Conservation (phyloP, 2,329 filamentous ascomycete species). For the Colletotrichum cordylinicola region DNA sequence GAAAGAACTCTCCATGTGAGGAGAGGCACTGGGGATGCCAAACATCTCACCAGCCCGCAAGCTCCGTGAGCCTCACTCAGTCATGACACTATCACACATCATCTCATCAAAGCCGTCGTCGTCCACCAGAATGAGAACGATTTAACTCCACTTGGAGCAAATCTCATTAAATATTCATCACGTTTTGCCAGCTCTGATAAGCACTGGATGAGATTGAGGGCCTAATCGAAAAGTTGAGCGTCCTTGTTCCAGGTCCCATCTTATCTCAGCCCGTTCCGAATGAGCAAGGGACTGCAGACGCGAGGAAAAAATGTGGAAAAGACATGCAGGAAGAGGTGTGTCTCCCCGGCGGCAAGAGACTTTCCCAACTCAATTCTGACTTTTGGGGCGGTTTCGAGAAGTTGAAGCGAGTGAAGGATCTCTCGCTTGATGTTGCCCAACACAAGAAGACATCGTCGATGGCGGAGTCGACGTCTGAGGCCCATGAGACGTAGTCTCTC, state of each 20-base stretch:
- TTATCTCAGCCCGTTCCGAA: not conserved
- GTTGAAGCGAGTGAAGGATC: not conserved
- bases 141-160: not conserved
- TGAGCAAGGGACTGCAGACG: not conserved
- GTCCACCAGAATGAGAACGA: not conserved
- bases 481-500: not conserved
- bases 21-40: not conserved
- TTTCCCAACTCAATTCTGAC: not conserved
- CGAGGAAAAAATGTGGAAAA: accelerated
- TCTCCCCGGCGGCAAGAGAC: not conserved
- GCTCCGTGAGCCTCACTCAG: not conserved
- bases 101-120: not conserved
- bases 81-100: not conserved
- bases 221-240: accelerated
- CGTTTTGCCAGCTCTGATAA: not conserved
- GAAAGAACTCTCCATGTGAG: not conserved
- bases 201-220: not conserved
- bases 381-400: not conserved
- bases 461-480: not conserved
- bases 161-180: not conserved
- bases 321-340: not conserved
- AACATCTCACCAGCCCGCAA: not conserved
- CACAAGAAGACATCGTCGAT: not conserved
- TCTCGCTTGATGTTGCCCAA: not conserved
- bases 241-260: not conserved